phyloP scores from a whole-genome alignment of 768 basidiomycete species.

The Tephrocybe sp. region DNA sequence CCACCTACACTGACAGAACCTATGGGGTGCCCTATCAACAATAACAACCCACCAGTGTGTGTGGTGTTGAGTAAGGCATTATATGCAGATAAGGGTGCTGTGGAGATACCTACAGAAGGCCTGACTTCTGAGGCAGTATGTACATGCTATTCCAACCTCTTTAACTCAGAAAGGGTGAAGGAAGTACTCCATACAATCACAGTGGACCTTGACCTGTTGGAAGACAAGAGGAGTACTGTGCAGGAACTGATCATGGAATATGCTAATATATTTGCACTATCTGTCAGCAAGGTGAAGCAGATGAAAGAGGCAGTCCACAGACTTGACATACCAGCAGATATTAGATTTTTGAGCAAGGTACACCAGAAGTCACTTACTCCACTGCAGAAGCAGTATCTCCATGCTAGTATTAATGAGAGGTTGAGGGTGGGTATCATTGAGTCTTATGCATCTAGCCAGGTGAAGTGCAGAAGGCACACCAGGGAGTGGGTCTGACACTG shows the following conservation, averaged over 20 bases:
- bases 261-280: constrained; percentile 40
- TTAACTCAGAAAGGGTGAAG: constrained; percentile 19
- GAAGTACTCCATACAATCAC: constrained; percentile 20
- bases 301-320: constrained; percentile 29
- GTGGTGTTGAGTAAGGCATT: too few species aligned
- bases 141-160: constrained; percentile 24
- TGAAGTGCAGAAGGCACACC: too few species aligned
- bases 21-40: too few species aligned
- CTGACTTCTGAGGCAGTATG: constrained; percentile 10
- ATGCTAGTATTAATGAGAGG: constrained; percentile 33
- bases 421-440: constrained; percentile 31
- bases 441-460: constrained; percentile 24
- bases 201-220: constrained; percentile 29
- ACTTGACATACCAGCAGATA: constrained; percentile 28
- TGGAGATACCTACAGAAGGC: not conserved
- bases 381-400: constrained; percentile 30
- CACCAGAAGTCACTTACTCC: constrained; percentile 30
- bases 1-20: not conserved
- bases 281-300: constrained; percentile 34
- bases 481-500: too few species aligned
- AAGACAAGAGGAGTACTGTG: constrained; percentile 22
- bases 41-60: too few species aligned
- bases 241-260: constrained; percentile 23
- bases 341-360: constrained; percentile 29
- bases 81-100: too few species aligned